Evolutionary conservation across 1,284 basidiomycete species (phyloP).

Genomic region (Mrakiaceae sp.): DNA sequence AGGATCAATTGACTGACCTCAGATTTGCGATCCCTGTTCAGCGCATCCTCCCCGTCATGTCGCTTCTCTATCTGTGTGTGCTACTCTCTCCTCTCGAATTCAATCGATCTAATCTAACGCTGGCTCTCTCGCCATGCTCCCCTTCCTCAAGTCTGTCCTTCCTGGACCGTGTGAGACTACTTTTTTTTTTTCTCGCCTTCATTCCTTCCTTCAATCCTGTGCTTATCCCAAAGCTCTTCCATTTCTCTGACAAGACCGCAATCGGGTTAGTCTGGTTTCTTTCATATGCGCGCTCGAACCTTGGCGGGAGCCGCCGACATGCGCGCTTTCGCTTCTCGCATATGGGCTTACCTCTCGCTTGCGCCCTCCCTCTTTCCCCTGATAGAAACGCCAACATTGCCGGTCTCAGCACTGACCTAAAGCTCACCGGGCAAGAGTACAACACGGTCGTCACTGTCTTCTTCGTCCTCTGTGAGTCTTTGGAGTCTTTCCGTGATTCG

Average conservation of each 20-base stretch:
- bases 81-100: too few species aligned
- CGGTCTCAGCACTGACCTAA: not conserved
- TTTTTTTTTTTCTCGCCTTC: not conserved
- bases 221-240: not conserved
- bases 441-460: conserved; percentile 22
- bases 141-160: not conserved
- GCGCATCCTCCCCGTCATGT: not conserved
- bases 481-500: not conserved
- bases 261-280: not conserved
- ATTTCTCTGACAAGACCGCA: not conserved
- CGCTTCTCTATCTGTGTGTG: conserved; percentile 5
- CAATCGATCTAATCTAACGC: too few species aligned
- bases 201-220: not conserved
- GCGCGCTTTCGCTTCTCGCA: too few species aligned
- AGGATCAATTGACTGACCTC: too few species aligned
- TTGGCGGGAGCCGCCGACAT: too few species aligned
- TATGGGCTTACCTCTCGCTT: too few species aligned
- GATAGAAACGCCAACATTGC: not conserved
- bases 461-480: conserved; percentile 23
- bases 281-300: too few species aligned
- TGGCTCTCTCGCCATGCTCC: too few species aligned
- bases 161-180: not conserved
- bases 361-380: too few species aligned
- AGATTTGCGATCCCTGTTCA: too few species aligned
- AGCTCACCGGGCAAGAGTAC: conserved; percentile 19